Evolutionary conservation across 352 stramenopile genomes (phyloP).

Genomic region (Pythium brachiatum): DNA sequence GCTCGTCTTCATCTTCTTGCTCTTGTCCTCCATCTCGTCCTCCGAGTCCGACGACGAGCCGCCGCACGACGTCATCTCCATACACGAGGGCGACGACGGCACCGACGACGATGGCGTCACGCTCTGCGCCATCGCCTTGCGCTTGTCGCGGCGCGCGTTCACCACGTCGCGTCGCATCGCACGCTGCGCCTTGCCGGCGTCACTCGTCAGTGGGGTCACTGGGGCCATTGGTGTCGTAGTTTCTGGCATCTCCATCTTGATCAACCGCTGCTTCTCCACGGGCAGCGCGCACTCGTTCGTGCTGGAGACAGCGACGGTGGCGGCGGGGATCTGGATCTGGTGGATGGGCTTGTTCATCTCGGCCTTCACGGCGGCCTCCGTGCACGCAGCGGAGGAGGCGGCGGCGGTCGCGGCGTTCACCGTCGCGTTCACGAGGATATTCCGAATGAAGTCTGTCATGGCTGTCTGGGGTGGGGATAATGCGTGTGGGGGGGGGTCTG

Average conservation of each 20-base stretch:
- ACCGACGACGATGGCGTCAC: background rate
- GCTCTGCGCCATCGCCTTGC: slow-evolving; percentile 49
- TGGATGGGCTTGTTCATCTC: slow-evolving; percentile 44
- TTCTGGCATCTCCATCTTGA: slow-evolving; percentile 52
- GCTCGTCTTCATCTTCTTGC: slow-evolving; percentile 82
- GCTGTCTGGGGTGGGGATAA: slow-evolving; percentile 9
- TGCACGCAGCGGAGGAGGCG: background rate
- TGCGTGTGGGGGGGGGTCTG: slow-evolving; percentile 5
- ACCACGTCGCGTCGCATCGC: slow-evolving; percentile 57
- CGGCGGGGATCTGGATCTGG: slow-evolving; percentile 55
- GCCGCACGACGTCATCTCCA: slow-evolving; percentile 10
- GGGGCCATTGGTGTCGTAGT: background rate
- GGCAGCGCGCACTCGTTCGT: slow-evolving; percentile 12
- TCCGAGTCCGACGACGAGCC: slow-evolving; percentile 14
- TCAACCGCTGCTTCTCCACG: slow-evolving; percentile 44
- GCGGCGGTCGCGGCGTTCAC: slow-evolving; percentile 8
- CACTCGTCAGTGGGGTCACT: slow-evolving; percentile 7
- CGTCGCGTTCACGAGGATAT: slow-evolving; percentile 55
- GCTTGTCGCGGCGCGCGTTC: slow-evolving; percentile 75
- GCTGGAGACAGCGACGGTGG: slow-evolving; percentile 21
- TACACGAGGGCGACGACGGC: slow-evolving; percentile 13
- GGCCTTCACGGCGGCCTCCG: background rate
- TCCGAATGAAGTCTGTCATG: slow-evolving; percentile 84
- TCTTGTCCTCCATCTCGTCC: slow-evolving; percentile 34
- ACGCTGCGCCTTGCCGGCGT: slow-evolving; percentile 61